These are phyloP conservation scores for Pseudocercospora fuligena DNA, from an alignment of 2,329 filamentous ascomycete genomes.

Conservation along the genomic window DNA sequence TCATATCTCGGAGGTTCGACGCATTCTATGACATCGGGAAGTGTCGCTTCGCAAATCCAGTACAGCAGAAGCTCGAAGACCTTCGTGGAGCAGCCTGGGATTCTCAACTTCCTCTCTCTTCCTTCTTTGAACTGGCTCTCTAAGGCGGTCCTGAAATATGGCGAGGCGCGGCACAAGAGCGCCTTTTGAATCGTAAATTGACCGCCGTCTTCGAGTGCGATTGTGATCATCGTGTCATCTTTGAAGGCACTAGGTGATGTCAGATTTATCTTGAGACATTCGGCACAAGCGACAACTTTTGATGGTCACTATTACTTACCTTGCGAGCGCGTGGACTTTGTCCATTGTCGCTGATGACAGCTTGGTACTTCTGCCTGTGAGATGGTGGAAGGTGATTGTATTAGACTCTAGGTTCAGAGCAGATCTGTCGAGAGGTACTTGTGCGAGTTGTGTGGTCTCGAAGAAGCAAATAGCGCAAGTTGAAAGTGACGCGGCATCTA, in stretches of 20 bases:
- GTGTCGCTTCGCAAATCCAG: background rate
- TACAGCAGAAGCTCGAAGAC: constrained; percentile 9
- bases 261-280: background rate
- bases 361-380: too few species aligned
- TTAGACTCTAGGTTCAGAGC: too few species aligned
- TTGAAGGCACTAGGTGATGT: background rate
- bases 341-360: background rate
- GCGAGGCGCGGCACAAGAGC: constrained; percentile 7
- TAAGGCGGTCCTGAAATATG: constrained; percentile 16
- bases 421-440: too few species aligned
- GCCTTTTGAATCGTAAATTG: constrained; percentile 12
- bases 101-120: background rate
- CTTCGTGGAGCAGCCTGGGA: constrained; percentile 3
- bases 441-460: too few species aligned
- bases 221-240: background rate
- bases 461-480: too few species aligned
- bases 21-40: too few species aligned
- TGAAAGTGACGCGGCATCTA: too few species aligned
- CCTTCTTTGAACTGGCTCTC: constrained; percentile 12
- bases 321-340: background rate
- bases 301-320: background rate
- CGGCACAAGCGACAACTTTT: too few species aligned
- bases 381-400: too few species aligned
- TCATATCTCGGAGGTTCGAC: too few species aligned
- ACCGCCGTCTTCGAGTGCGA: constrained; percentile 17